Evolutionary conservation across 345 rosid species (phyloP).

Genomic region (Adansonia digitata): DNA sequence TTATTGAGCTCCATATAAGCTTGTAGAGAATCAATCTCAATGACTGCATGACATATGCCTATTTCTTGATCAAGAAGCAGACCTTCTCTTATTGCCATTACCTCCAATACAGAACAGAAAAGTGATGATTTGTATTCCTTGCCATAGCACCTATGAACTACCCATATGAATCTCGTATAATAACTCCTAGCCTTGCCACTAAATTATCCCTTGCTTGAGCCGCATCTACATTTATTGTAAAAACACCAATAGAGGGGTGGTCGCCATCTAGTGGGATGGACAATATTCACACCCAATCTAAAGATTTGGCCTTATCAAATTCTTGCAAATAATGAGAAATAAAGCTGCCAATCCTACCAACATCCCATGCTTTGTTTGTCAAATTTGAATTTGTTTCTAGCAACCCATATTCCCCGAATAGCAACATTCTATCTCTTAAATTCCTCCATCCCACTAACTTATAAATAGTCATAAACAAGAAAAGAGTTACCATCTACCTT

Average conservation of each 20-base stretch:
- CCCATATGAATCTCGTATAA: background rate
- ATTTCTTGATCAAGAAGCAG: background rate
- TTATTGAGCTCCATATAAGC: background rate
- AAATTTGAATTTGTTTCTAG: too few species aligned
- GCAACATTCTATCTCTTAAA: too few species aligned
- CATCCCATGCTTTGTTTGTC: too few species aligned
- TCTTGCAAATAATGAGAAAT: too few species aligned
- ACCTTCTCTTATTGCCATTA: background rate
- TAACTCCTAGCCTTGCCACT: background rate
- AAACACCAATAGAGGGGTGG: background rate
- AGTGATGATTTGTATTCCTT: background rate
- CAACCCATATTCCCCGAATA: too few species aligned
- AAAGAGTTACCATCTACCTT: too few species aligned
- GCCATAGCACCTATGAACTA: background rate
- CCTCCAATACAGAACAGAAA: background rate
- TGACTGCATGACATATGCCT: background rate
- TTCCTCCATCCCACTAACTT: too few species aligned
- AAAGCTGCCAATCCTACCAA: too few species aligned
- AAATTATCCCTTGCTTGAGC: background rate
- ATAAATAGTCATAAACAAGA: too few species aligned
- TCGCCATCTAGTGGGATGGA: background rate
- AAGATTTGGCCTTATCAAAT: too few species aligned
- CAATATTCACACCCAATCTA: too few species aligned
- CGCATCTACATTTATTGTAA: background rate
- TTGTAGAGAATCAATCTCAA: background rate